A percentile compares a stretch with the other conserved stretches of the same genome.
Evolutionary conservation across 106 monocot species (phyloP).

Genomic region (Acorus gramineus): DNA sequence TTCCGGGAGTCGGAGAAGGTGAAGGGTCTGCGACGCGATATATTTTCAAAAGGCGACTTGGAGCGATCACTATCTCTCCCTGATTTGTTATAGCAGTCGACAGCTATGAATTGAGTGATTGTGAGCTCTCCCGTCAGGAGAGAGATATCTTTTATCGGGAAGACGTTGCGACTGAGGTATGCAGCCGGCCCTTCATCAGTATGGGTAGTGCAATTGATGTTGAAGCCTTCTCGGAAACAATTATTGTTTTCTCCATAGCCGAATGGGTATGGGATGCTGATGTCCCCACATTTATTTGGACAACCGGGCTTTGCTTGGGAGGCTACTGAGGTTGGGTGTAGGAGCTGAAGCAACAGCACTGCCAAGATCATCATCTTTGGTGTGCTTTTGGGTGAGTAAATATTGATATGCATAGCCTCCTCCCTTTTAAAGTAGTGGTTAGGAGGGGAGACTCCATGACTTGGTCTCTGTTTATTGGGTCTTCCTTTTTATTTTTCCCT

Average conservation of each 20-base stretch:
- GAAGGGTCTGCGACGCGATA: background rate
- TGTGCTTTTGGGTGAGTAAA: too few species aligned
- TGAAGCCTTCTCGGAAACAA: background rate
- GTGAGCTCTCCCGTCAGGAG: conserved; percentile 1
- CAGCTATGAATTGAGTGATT: background rate
- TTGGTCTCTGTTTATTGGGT: too few species aligned
- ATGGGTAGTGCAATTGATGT: conserved; percentile 6
- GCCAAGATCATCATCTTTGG: too few species aligned
- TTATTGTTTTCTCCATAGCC: conserved; percentile 19
- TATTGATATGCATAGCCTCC: too few species aligned
- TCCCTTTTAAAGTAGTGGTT: too few species aligned
- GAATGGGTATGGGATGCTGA: conserved; percentile 30
- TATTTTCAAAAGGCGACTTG: background rate
- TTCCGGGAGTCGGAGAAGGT: conserved; percentile 15
- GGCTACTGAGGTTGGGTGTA: too few species aligned
- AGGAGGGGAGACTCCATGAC: too few species aligned
- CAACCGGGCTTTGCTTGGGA: conserved; percentile 3
- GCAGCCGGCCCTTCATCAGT: background rate
- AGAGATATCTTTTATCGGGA: conserved; percentile 10
- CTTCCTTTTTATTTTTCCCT: too few species aligned
- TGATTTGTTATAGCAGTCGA: conserved; percentile 14
- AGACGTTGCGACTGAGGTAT: conserved; percentile 6
- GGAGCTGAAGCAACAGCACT: too few species aligned
- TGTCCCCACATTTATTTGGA: conserved; percentile 14
- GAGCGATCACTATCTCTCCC: background rate